A percentile compares a stretch with the other conserved stretches of the same genome.
These are phyloP conservation scores for Mycena kentingensis DNA, from an alignment of 768 basidiomycete species.

Conservation along the genomic window DNA sequence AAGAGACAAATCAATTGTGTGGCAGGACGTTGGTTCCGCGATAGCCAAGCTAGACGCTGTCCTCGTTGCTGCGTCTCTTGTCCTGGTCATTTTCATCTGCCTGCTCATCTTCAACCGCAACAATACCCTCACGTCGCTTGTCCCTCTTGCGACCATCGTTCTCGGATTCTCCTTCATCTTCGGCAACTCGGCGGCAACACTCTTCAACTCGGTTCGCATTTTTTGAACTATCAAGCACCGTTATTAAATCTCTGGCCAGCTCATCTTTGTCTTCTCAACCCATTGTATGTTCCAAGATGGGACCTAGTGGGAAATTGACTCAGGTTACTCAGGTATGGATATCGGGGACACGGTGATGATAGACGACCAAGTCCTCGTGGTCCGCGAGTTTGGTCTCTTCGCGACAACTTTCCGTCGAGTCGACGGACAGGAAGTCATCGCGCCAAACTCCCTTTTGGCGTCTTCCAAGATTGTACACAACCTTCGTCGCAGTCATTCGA, in stretches of 20 bases:
- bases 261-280: constrained; percentile 84
- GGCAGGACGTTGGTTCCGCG: constrained; percentile 67
- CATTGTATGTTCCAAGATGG: too few species aligned
- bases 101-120: constrained; percentile 73
- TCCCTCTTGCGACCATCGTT: constrained; percentile 77
- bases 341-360: constrained; percentile 84
- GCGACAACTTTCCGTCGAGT: constrained; percentile 79
- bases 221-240: background rate
- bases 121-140: constrained; percentile 69
- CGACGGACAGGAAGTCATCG: constrained; percentile 79
- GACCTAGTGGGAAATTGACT: too few species aligned
- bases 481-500: constrained; percentile 70
- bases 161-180: constrained; percentile 87
- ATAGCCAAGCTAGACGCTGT: constrained; percentile 81
- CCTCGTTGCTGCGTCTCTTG: constrained; percentile 56
- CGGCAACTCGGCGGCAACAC: constrained; percentile 74
- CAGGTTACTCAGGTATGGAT: too few species aligned
- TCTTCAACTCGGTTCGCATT: constrained; percentile 70
- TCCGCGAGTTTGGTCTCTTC: constrained; percentile 79
- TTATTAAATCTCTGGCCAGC: constrained; percentile 36
- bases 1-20: background rate
- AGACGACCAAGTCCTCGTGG: constrained; percentile 63
- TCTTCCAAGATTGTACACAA: constrained; percentile 78
- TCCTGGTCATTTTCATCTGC: constrained; percentile 66
- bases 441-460: constrained; percentile 73